Evolutionary conservation across 2,329 filamentous ascomycete species (phyloP).

Genomic region (Neonectria hederae): DNA sequence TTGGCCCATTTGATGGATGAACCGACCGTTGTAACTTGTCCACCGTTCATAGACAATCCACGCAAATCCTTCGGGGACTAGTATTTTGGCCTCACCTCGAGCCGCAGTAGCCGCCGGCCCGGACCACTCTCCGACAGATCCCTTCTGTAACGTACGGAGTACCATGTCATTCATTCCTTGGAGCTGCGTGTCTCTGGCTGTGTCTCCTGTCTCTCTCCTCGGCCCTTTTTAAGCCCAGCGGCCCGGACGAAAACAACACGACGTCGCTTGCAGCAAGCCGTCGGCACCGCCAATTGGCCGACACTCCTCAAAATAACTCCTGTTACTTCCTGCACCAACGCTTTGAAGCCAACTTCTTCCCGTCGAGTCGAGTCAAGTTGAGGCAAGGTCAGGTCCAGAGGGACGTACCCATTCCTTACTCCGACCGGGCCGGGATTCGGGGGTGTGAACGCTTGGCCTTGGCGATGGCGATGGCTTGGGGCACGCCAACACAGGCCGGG

Average conservation of each 20-base stretch:
- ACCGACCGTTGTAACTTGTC: background rate
- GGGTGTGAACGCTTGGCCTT: slow-evolving; percentile 13
- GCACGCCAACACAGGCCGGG: background rate
- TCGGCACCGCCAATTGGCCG: slow-evolving; percentile 15
- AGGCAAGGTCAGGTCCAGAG: background rate
- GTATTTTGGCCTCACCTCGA: slow-evolving; percentile 29
- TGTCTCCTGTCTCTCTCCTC: background rate
- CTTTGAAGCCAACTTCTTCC: background rate
- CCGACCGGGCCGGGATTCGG: slow-evolving; percentile 20
- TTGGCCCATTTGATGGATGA: background rate
- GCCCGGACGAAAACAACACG: background rate
- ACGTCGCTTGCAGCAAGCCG: slow-evolving; percentile 11
- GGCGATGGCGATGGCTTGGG: background rate
- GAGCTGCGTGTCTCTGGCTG: background rate
- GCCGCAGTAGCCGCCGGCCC: slow-evolving; percentile 45
- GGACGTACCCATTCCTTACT: slow-evolving; percentile 2
- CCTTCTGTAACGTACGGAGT: slow-evolving; percentile 14
- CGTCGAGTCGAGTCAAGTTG: background rate
- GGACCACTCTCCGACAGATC: slow-evolving; percentile 34
- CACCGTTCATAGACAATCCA: background rate
- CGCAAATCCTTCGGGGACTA: slow-evolving; percentile 22
- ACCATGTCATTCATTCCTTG: slow-evolving; percentile 15
- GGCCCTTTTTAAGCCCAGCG: background rate
- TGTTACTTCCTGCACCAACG: background rate
- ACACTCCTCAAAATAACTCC: background rate